Percentiles rank a stretch among this genome's conserved stretches.
Evolutionary conservation across 2,329 filamentous ascomycete genomes (phyloP).

Genomic region (Ophiostoma novo-ulmi): DNA sequence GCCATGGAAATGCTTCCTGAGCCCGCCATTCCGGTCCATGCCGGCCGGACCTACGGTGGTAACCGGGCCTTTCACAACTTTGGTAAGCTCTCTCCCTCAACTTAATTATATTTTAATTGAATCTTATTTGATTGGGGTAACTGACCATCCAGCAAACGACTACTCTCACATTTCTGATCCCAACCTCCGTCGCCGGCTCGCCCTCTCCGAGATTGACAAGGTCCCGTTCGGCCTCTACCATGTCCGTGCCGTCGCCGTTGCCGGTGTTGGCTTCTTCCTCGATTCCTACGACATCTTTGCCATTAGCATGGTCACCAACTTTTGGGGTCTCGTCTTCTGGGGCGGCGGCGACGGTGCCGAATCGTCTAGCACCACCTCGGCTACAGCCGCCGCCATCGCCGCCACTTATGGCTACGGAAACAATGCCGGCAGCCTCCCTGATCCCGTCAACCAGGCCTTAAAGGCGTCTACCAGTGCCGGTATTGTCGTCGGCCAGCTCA

Average conservation of each 20-base stretch:
- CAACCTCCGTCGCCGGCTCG: conserved; percentile 69
- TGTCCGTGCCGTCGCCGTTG: conserved; percentile 67
- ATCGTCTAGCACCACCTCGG: conserved; percentile 35
- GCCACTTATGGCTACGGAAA: conserved; percentile 44
- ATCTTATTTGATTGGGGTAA: background rate
- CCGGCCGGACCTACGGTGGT: conserved; percentile 50
- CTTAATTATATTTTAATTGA: background rate
- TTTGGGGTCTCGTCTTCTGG: conserved; percentile 75
- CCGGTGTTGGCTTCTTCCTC: conserved; percentile 78
- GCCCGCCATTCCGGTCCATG: conserved; percentile 28
- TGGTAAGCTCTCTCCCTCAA: conserved; percentile 28
- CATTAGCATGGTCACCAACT: conserved; percentile 65
- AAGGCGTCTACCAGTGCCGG: conserved; percentile 78
- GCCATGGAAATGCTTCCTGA: conserved; percentile 40
- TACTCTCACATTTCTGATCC: conserved; percentile 61
- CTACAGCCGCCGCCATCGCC: conserved; percentile 32
- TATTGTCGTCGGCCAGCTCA: conserved; percentile 70
- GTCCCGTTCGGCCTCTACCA: conserved; percentile 70
- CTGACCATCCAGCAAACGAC: conserved; percentile 33
- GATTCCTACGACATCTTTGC: conserved; percentile 80
- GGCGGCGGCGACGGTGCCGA: conserved; percentile 38
- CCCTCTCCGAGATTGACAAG: conserved; percentile 74
- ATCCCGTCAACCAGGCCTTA: conserved; percentile 63
- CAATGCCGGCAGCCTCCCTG: conserved; percentile 54
- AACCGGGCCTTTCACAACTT: conserved; percentile 71